Conservation (phyloP, 2,329 filamentous ascomycete genomes). For the Penicillium griseofulvum region DNA sequence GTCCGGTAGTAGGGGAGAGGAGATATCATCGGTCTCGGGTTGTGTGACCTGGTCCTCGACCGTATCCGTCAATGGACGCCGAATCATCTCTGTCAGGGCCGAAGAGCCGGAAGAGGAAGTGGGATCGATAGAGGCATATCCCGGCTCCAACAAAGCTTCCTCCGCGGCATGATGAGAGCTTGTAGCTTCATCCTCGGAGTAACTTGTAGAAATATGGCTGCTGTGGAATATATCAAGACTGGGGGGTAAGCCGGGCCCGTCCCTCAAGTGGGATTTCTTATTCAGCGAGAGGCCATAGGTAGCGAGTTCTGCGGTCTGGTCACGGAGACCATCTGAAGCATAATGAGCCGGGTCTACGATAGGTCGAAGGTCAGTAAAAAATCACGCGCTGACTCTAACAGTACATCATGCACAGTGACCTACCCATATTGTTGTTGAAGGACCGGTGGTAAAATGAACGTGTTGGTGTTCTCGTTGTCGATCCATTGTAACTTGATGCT, state of each 20-base stretch:
- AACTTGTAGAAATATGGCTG: conserved; percentile 6
- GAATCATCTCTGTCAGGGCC: conserved; percentile 52
- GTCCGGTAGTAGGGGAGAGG: conserved; percentile 15
- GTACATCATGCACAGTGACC: conserved; percentile 7
- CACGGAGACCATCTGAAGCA: conserved; percentile 71
- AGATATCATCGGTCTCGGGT: conserved; percentile 15
- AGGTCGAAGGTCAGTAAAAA: conserved; percentile 38
- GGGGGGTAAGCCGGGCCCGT: conserved; percentile 27
- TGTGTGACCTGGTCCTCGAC: conserved; percentile 19
- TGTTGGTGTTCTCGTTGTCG: conserved; percentile 41
- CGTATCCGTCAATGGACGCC: conserved; percentile 36
- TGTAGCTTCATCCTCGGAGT: conserved; percentile 16
- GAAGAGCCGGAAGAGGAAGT: conserved; percentile 44
- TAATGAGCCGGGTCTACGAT: conserved; percentile 68
- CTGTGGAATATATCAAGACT: conserved; percentile 32
- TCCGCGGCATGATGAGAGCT: conserved; percentile 14
- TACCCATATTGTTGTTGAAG: conserved; percentile 44
- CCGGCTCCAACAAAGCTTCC: conserved; percentile 15
- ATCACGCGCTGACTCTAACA: not conserved
- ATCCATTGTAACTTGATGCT: conserved; percentile 29
- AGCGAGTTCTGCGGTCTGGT: conserved; percentile 83
- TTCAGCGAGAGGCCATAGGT: conserved; percentile 68
- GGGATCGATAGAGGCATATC: conserved; percentile 14
- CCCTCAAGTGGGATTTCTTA: conserved; percentile 25
- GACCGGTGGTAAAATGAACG: conserved; percentile 48